phyloP scores from a whole-genome alignment of 2,329 filamentous ascomycete genomes.

The Aspergillus candidus region DNA sequence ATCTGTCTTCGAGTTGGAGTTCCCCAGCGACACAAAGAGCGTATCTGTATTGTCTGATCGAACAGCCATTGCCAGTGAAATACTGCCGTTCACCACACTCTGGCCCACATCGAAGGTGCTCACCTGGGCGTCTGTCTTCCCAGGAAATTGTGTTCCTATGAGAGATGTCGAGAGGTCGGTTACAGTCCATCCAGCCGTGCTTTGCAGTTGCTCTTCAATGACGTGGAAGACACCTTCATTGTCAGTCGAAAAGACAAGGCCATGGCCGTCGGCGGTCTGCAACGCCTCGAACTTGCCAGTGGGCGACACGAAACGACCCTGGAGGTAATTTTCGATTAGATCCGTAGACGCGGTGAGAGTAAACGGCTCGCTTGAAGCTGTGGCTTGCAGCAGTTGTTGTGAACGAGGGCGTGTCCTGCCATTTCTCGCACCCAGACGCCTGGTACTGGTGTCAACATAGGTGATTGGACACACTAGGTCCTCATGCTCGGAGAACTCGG shows the following conservation, averaged over 20 bases:
- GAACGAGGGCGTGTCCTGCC: not conserved
- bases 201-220: conserved; percentile 1
- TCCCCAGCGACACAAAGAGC: conserved; percentile 4
- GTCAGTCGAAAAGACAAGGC: conserved; percentile 2
- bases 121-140: not conserved
- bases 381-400: not conserved
- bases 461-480: conserved; percentile 4
- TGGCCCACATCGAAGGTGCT: conserved; percentile 5
- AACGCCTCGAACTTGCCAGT: conserved; percentile 5
- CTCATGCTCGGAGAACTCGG: conserved; percentile 2
- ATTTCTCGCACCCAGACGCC: not conserved
- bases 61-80: conserved; percentile 4
- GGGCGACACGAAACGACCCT: conserved; percentile 2
- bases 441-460: conserved; percentile 2
- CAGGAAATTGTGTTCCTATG: conserved; percentile 1
- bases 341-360: not conserved
- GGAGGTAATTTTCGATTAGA: conserved; percentile 5
- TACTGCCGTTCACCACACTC: conserved; percentile 3
- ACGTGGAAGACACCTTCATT: conserved; percentile 2
- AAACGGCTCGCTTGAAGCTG: no score
- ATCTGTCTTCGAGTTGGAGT: not conserved
- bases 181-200: conserved; percentile 2
- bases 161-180: conserved; percentile 1
- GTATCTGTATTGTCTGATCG: not conserved
- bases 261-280: conserved; percentile 2